Conservation (phyloP, 305 asterid species). For the Solanum hybrid region DNA sequence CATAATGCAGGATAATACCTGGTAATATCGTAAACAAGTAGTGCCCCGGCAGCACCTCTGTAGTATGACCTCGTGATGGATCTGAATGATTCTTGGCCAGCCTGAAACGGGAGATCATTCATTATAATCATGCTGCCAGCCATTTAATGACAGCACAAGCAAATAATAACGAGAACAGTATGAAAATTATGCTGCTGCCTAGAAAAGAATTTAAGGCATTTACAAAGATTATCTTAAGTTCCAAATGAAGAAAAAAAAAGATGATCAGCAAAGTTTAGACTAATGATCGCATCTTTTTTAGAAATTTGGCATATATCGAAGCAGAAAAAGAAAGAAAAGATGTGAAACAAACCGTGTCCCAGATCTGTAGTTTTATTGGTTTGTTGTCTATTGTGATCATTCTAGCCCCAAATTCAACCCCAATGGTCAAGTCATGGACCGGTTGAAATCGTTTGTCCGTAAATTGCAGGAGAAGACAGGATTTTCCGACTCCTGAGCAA, state of each 20-base stretch:
- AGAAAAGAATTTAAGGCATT: background rate
- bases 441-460: slow-evolving; percentile 83
- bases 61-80: slow-evolving; percentile 80
- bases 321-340: background rate
- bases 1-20: slow-evolving; percentile 27
- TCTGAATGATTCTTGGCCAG: slow-evolving; percentile 85
- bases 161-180: background rate
- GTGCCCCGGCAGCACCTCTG: slow-evolving; percentile 87
- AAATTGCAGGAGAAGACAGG: slow-evolving; percentile 77
- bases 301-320: background rate
- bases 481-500: slow-evolving; percentile 72
- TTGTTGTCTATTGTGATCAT: slow-evolving; percentile 62
- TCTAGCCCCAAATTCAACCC: slow-evolving; percentile 71
- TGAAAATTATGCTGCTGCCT: background rate
- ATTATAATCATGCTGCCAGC: background rate
- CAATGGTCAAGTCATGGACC: slow-evolving; percentile 68
- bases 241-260: background rate
- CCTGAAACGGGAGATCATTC: slow-evolving; percentile 29
- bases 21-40: slow-evolving; percentile 76
- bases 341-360: slow-evolving; percentile 59
- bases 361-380: slow-evolving; percentile 66
- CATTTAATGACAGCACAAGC: background rate
- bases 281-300: background rate
- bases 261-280: background rate
- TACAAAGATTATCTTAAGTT: background rate